phyloP scores from a whole-genome alignment of 148 eudicot species.

The Bassia scoparia region DNA sequence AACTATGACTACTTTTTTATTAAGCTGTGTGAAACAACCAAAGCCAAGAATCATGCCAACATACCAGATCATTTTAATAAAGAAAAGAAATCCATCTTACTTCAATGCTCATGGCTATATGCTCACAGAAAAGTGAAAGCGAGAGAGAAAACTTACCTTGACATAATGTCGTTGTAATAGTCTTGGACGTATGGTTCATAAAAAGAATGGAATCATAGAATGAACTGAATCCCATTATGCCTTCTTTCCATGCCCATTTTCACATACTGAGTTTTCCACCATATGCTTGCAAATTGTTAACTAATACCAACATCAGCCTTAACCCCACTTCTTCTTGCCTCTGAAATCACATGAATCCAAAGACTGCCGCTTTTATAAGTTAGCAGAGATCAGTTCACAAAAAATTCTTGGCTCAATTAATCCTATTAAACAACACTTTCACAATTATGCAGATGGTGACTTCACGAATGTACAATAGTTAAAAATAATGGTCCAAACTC shows the following conservation, averaged over 20 bases:
- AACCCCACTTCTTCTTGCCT: slow-evolving; percentile 62
- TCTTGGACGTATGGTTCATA: slow-evolving; percentile 83
- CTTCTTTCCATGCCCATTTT: slow-evolving; percentile 99
- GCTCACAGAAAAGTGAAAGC: not conserved
- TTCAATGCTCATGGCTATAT: not conserved
- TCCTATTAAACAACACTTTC: not conserved
- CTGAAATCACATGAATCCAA: slow-evolving; percentile 91
- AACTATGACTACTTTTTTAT: too few relatives aligned
- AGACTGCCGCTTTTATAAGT: slow-evolving; percentile 72
- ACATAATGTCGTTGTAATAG: slow-evolving; percentile 81
- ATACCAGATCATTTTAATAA: not conserved
- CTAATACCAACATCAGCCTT: slow-evolving; percentile 71
- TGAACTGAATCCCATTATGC: slow-evolving; percentile 76
- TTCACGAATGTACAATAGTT: not conserved
- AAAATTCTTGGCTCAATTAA: not conserved
- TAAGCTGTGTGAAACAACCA: not conserved
- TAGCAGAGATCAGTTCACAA: slow-evolving; percentile 10
- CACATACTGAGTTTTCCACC: slow-evolving; percentile 96
- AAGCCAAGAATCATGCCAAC: not conserved
- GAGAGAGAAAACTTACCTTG: slow-evolving; percentile 46
- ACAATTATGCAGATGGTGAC: not conserved
- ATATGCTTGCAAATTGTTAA: slow-evolving; percentile 82
- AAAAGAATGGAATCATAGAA: slow-evolving; percentile 98
- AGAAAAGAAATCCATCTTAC: not conserved
- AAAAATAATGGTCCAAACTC: not conserved